Base-by-base conservation (phyloP, 116 monocot genomes). In the Dioscorea cayenensis region DNA sequence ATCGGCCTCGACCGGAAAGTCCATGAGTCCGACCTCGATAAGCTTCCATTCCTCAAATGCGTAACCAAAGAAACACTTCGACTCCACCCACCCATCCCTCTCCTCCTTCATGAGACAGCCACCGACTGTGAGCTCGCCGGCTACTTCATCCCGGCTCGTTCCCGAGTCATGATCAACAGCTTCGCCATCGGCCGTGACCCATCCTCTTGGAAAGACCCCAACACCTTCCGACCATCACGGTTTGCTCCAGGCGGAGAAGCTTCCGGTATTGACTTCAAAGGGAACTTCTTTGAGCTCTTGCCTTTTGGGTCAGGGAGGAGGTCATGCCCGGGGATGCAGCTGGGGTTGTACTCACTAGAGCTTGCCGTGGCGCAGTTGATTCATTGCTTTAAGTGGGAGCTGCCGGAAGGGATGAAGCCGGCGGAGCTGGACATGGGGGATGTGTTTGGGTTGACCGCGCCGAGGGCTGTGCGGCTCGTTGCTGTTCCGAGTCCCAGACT, bases 41-140 rank as follows among this genome's bases (percentile, higher is more conserved):
- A 60, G 29, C 81, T 81, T 16, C 63, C 68, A 10, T 81, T 64
- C 77, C 69, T 81, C 48, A 77, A 68, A 38, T 81, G 81, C 65
- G 73, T 62, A 35, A 28, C 77, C 32, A 81, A 81, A 51, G 76
- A 81, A 72, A 81, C 81, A 13, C 77, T 81, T 29, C 81, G 81
- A 19, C 81, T 81, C 55, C 81, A 81, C 55, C 81, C 81, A 6
- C 81, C 81, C 3, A 81, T 81, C 76, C 81, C 81, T 22, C 77
- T 81, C 28, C 81, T 81, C 67, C 81, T 81, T 64, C 81, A 81
- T 63, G 81, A 77, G 64, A 81, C 81, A 18, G 35, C 73, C 51
- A 64, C 68, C 51, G 73, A 81, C 65, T 77, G 77, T 43, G 69
- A 68, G 36, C 68, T 81, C 29, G 73, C 51, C 49, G 81, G 81